phyloP scores from a whole-genome alignment of 177 flowering plant species.

The Tripterygium wilfordii region DNA sequence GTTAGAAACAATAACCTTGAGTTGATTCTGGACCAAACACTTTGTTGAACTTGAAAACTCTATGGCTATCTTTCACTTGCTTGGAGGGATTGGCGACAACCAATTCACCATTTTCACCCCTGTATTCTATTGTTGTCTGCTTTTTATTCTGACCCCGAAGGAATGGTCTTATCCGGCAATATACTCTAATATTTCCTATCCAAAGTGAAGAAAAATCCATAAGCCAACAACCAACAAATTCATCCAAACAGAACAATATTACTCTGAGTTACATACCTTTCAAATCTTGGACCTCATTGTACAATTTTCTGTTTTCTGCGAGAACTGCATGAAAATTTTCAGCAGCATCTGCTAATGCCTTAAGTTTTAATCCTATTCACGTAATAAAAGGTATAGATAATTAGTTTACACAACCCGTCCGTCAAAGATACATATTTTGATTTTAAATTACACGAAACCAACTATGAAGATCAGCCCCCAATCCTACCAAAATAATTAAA shows the following conservation, averaged over 20 bases:
- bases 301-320: constrained; percentile 79
- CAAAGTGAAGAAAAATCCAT: constrained; percentile 4
- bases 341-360: constrained; percentile 69
- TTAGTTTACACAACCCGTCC: too few species aligned
- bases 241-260: background rate
- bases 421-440: too few species aligned
- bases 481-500: constrained; percentile 61
- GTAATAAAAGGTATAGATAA: constrained; percentile 1
- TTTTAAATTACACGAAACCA: too few species aligned
- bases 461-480: too few species aligned
- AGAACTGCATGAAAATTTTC: constrained; percentile 77
- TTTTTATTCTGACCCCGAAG: constrained; percentile 71
- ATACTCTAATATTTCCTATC: constrained; percentile 94
- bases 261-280: constrained; percentile 61
- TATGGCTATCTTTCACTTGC: constrained; percentile 75
- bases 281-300: constrained; percentile 94
- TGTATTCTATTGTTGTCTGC: constrained; percentile 72
- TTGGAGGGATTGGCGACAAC: constrained; percentile 72
- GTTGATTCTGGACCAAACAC: constrained; percentile 73
- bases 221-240: constrained; percentile 1
- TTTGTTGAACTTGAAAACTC: constrained; percentile 86
- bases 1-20: constrained; percentile 70
- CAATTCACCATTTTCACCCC: constrained; percentile 93
- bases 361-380: constrained; percentile 54
- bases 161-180: constrained; percentile 92